These are phyloP conservation scores for Coniochaeta sp. DNA, from an alignment of 2,329 filamentous ascomycete species.

Conservation along the genomic window DNA sequence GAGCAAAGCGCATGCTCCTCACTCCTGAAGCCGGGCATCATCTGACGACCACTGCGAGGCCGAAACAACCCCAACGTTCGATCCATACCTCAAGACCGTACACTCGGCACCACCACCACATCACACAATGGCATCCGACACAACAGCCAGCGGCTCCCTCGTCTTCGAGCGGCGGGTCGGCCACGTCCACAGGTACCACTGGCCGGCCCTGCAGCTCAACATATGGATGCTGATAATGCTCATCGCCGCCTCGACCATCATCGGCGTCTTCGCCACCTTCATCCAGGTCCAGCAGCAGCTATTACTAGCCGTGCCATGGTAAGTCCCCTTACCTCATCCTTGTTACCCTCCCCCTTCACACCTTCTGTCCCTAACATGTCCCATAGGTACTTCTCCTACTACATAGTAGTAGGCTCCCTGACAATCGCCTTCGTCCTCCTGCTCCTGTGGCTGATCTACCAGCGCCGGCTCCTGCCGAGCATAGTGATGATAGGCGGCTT, in stretches of 20 bases:
- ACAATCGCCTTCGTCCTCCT: conserved; percentile 59
- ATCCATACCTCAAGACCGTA: too few species aligned
- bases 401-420: conserved; percentile 50
- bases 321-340: conserved; percentile 14
- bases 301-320: conserved; percentile 52
- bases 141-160: conserved; percentile 25
- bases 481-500: conserved; percentile 59
- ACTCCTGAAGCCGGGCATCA: neutral
- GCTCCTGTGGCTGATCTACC: conserved; percentile 55
- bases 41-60: neutral
- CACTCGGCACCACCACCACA: neutral
- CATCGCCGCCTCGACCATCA: conserved; percentile 46
- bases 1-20: neutral
- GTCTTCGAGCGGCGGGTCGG: conserved; percentile 34
- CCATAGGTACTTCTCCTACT: conserved; percentile 60
- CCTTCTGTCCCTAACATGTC: neutral
- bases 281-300: conserved; percentile 51
- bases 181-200: conserved; percentile 55
- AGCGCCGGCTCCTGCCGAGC: conserved; percentile 51
- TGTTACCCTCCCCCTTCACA: neutral
- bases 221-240: conserved; percentile 62
- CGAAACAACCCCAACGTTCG: too few species aligned
- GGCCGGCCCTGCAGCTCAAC: conserved; percentile 60
- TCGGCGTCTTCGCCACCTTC: conserved; percentile 55
- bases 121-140: conserved; percentile 26